Base-by-base conservation (phyloP, 768 basidiomycete genomes). In the Lactifluus piperatus region DNA sequence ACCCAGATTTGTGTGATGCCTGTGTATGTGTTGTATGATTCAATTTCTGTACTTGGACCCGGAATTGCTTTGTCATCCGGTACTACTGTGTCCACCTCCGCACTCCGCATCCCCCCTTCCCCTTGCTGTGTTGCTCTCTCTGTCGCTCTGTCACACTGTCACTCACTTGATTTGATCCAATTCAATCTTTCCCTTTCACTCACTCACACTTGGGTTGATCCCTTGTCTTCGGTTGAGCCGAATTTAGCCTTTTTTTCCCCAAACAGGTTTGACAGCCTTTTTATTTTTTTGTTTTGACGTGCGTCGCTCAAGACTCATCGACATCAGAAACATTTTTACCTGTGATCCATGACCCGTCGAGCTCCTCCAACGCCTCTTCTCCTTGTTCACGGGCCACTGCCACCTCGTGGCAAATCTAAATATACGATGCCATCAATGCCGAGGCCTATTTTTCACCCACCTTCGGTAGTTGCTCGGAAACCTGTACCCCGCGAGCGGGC, bases 341-440 rank as follows among this genome's bases (percentile, higher is more conserved):
- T 39, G 53, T 22, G 46, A 48, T 62, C 59, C 43, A 88, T 88
- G 85, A 77, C 80, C 54, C 84, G 86, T 66, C 83, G 88, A 30
- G 73, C 79, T 30, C 83, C 88, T 1, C 88, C 88, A 5, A 77
- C 81, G 45, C 76, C 85, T 29, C 81, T 90, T 60, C 80, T 75
- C 49, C 79, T 89, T 57, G 71, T 78, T 57, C 70, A 74, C 37
- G 87, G 85, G 14, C 85, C 85, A 5, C 76, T 80, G 27, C 85
- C 86, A 3, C 68, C 79, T n/a, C 78, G 84, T 62, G 79, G 79
- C 51, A 63, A 74, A 46, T 79, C 85, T 22, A 86, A 79, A 67
- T 84, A 88, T 71, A 78, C 74, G 14, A 74, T 89, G 63, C 88
- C 88, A 13, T 79, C 81, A n/a, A 24, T 84, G 27, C 88, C 88